Conservation (phyloP, 495 filamentous ascomycete species). For the Lindgomyces ingoldianus region DNA sequence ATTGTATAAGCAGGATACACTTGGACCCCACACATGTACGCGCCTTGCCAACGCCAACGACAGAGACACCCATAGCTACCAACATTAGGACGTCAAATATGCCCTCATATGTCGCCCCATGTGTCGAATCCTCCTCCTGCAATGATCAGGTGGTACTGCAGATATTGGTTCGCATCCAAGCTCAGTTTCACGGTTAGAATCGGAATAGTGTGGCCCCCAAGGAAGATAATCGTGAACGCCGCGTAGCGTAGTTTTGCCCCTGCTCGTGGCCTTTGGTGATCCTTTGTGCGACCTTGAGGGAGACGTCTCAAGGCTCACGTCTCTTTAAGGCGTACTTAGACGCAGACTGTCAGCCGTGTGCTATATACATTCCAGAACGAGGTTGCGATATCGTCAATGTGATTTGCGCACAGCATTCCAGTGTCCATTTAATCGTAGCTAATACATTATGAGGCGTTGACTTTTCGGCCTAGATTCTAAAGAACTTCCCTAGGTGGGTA, state of each 20-base stretch:
- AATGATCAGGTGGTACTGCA: not conserved
- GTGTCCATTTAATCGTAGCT: not conserved
- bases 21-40: not conserved
- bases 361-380: not conserved
- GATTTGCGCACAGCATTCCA: not conserved
- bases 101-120: not conserved
- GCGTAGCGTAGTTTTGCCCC: not conserved
- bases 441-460: not conserved
- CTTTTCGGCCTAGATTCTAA: no score
- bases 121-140: not conserved
- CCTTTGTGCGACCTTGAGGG: not conserved
- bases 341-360: conserved; percentile 10
- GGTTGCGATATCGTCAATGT: not conserved
- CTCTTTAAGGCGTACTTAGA: no score
- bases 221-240: not conserved
- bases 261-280: not conserved
- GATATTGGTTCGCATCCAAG: not conserved
- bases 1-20: not conserved
- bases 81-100: not conserved
- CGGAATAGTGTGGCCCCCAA: not conserved
- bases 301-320: not conserved
- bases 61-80: not conserved
- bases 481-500: no score
- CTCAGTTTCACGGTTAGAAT: not conserved
- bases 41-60: not conserved